Conservation (phyloP, 2,329 filamentous ascomycete genomes). For the Bipolaris sorokiniana region DNA sequence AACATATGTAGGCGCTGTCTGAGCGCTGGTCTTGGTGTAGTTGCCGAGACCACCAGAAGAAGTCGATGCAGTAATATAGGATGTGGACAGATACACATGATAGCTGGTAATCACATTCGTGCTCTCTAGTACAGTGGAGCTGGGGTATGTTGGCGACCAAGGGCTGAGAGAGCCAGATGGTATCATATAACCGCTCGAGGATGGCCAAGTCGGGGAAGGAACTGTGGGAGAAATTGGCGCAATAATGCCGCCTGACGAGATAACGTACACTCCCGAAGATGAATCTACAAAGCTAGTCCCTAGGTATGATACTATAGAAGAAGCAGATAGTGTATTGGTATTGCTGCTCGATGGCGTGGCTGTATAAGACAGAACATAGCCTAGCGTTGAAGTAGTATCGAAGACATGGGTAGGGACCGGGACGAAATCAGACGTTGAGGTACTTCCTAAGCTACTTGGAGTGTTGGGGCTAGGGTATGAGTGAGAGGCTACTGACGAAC, state of each 20-base stretch:
- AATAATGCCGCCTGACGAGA: slow-evolving; percentile 4
- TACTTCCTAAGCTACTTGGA: neutral
- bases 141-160: slow-evolving; percentile 8
- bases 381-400: slow-evolving; percentile 4
- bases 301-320: neutral
- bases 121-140: slow-evolving; percentile 20
- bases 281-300: neutral
- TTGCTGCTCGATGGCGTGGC: neutral
- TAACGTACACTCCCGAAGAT: slow-evolving; percentile 9
- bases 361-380: neutral
- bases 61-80: slow-evolving; percentile 23
- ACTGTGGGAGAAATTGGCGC: slow-evolving; percentile 1
- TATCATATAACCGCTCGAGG: neutral
- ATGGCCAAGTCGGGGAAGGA: neutral
- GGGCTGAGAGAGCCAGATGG: slow-evolving; percentile 9
- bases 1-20: slow-evolving; percentile 26
- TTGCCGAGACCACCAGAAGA: slow-evolving; percentile 12
- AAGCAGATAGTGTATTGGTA: slow-evolving; percentile 6
- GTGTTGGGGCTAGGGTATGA: slow-evolving; percentile 5
- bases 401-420: neutral
- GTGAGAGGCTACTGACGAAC: neutral
- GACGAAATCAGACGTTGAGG: neutral
- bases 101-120: slow-evolving; percentile 37
- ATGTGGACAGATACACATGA: slow-evolving; percentile 31
- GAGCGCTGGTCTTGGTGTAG: slow-evolving; percentile 23